Percentiles rank a stretch among this genome's conserved stretches.
Conservation (phyloP, 345 rosid genomes). For the Syzygium oleosum region DNA sequence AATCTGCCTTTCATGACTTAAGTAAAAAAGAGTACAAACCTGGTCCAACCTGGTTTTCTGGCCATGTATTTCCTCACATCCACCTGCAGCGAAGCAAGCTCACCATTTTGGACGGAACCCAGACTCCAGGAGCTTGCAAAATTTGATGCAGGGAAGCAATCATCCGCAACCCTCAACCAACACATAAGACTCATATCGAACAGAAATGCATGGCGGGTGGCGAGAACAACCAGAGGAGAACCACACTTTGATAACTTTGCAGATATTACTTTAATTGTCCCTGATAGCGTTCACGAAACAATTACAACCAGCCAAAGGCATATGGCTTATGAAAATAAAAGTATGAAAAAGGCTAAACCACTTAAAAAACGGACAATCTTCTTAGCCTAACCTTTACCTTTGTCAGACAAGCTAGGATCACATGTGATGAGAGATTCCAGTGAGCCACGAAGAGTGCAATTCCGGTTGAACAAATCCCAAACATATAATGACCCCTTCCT, state of each 20-base stretch:
- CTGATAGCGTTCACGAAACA: conserved; percentile 24
- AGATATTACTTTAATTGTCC: conserved; percentile 82
- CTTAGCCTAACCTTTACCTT: conserved; percentile 25
- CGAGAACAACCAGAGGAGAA: conserved; percentile 90
- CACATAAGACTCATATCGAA: conserved; percentile 86
- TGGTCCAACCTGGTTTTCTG: conserved; percentile 98
- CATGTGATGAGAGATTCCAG: conserved; percentile 62
- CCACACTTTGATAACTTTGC: conserved; percentile 91
- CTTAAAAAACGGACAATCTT: neutral
- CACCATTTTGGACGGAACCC: conserved; percentile 79
- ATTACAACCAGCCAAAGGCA: neutral
- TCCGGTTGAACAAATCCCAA: conserved; percentile 81
- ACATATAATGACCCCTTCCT: conserved; percentile 75
- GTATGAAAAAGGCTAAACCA: neutral
- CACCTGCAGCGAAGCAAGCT: conserved; percentile 90
- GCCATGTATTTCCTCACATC: conserved; percentile 94
- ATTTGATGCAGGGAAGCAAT: conserved; percentile 97
- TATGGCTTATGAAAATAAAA: neutral
- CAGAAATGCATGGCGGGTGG: conserved; percentile 90
- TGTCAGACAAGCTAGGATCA: conserved; percentile 40
- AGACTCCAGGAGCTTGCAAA: conserved; percentile 91
- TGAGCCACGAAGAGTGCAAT: conserved; percentile 73
- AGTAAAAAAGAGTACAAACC: conserved; percentile 33
- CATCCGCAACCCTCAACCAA: conserved; percentile 98
- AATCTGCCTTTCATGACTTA: neutral